Conservation (phyloP, 179 eudicot species). For the Beta corolliflora region DNA sequence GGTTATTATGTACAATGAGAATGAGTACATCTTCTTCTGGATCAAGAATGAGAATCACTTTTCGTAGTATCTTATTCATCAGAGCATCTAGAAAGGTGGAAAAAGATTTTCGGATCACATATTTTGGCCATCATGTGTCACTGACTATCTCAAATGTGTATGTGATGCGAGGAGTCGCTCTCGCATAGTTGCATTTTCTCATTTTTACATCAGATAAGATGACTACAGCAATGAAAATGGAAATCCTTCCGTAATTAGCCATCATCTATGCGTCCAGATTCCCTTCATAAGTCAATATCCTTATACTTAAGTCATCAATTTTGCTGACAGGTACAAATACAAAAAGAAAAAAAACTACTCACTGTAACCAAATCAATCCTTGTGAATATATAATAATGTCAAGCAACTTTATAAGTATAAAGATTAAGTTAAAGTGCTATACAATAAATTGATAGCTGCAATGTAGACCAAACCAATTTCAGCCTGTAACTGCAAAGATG, state of each 20-base stretch:
- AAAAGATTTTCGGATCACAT: slow-evolving; percentile 26
- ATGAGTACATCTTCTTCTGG: slow-evolving; percentile 25
- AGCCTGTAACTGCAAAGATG: background rate
- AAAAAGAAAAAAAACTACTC: background rate
- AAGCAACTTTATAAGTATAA: background rate
- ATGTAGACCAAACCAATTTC: background rate
- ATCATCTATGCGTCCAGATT: slow-evolving; percentile 23
- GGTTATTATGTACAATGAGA: slow-evolving; percentile 20
- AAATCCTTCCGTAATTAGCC: slow-evolving; percentile 30
- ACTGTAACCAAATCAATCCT: background rate
- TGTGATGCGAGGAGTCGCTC: slow-evolving; percentile 37
- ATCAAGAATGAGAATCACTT: slow-evolving; percentile 35
- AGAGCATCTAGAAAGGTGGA: slow-evolving; percentile 27
- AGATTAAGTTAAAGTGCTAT: background rate
- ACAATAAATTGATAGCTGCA: background rate
- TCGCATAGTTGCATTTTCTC: slow-evolving; percentile 10
- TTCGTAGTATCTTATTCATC: slow-evolving; percentile 25
- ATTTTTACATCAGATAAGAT: slow-evolving; percentile 29
- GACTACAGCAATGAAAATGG: slow-evolving; percentile 14
- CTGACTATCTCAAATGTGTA: slow-evolving; percentile 4
- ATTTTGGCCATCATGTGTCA: slow-evolving; percentile 28
- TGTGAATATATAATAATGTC: background rate
- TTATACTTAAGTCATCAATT: background rate
- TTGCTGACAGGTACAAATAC: background rate
- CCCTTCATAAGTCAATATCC: slow-evolving; percentile 12